Evolutionary conservation across 2,329 filamentous ascomycete genomes (phyloP), one percentile per base, ranked within the genome.

Genomic region (Alternaria burnsii): DNA sequence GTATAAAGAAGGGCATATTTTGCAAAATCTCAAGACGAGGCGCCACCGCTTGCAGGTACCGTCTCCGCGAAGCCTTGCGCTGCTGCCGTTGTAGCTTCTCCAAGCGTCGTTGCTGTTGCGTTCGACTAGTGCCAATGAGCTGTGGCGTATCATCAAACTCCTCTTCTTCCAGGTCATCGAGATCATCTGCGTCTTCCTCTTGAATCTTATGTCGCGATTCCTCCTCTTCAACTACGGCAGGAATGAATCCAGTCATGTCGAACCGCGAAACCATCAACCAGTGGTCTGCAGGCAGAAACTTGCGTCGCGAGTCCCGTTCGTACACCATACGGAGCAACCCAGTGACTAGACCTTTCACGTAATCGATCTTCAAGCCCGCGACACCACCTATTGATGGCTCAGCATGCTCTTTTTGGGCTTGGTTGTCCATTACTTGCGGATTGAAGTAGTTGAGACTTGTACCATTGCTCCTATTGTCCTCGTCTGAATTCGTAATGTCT

Each of bases 1-100:
- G 95, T 44, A 99, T 95, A 67, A 94, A 91, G 76, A 98, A 99
- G 0, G 95, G 95, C 89, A 99, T 96, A 72, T 98, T 96, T 68
- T 95, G 90, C 52, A 99, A 80, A 5, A 99, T 91, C 73, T 97
- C 94, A 10, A 97, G 83, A 68, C 94, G 90, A 0, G 95, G 94
- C 0, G 91, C 92, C 62, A 97, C 88, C 14, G 90, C 86, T 48
- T 94, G 91, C 24, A 96, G 81, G 62, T 91, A 87, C 66, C 91
- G 88, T 67, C 89, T 88, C 38, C 89, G 85, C 43, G 89, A 88
- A 7, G 86, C 84, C 71, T 88, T 88, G 64, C 88, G 86, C 71
- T 92, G 88, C 66, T 88, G 86, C 40, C 84, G 82, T 65, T 87
- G 86, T 44, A 91, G 77, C 55, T 83, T 82, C 72, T 94, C 90